Percentiles rank a stretch among this genome's conserved stretches.
Conservation (phyloP, 768 basidiomycete species). For the Macrolepiota fuliginosa region DNA sequence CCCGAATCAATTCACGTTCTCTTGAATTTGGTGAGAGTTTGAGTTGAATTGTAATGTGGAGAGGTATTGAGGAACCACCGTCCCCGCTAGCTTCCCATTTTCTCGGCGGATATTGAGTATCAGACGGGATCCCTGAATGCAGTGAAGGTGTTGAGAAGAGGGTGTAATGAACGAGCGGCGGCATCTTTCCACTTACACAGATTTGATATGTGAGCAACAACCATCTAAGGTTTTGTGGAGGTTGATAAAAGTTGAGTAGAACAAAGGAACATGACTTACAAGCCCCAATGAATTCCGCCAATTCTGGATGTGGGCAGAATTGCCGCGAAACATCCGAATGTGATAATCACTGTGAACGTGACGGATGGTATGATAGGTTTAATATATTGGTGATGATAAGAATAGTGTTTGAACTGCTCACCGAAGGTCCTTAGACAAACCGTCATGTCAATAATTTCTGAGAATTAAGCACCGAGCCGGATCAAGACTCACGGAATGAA, state of each 20-base stretch:
- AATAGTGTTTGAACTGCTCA: neutral
- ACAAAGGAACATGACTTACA: neutral
- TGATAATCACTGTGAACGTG: neutral
- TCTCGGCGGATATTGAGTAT: neutral
- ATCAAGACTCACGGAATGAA: neutral
- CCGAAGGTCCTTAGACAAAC: neutral
- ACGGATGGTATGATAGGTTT: neutral
- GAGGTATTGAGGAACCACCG: neutral
- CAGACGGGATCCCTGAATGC: neutral
- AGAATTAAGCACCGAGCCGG: too few relatives aligned
- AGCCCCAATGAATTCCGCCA: neutral
- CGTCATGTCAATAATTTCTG: neutral
- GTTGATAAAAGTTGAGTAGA: neutral
- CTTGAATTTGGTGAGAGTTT: neutral
- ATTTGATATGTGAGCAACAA: neutral
- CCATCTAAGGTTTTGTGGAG: neutral
- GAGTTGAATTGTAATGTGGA: neutral
- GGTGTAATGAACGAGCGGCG: too few relatives aligned
- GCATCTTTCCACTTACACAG: neutral
- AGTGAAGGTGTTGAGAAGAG: neutral
- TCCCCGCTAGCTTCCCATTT: neutral
- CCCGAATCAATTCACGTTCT: neutral
- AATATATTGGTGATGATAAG: neutral
- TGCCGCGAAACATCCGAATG: neutral
- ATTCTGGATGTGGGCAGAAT: neutral